Base-by-base conservation (phyloP, 345 rosid genomes). In the Rhodamnia rubescens region DNA sequence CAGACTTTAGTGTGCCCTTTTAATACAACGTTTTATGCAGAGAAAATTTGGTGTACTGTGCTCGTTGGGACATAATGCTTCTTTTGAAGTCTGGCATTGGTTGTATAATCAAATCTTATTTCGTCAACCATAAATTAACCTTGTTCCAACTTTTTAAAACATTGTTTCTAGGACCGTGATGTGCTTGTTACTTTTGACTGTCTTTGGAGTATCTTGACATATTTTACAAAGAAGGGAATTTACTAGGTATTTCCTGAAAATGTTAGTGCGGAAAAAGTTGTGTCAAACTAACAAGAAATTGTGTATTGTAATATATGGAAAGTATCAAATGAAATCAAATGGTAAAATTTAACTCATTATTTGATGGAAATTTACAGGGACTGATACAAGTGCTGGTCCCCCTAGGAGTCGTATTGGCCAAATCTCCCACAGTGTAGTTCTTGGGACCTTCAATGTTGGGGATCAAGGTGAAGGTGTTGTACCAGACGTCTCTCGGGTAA, bases 361-460 rank as follows among this genome's bases (percentile, higher is more conserved):
- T 69, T 49, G 58, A 85, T 85, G 18, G 80, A 69, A 87, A 83
- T 90, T 87, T 74, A 57, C 94, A 97, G 99, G 92, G 85, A 91
- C 84, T 87, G 93, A 92, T 88, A 84, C 89, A 75, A 88, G 87
- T 89, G 87, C 92, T 85, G 94, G 93, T 85, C 90, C 87, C 81
- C 90, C 93, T 32, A 93, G 92, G 85, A 90, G 88, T 85, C 94
- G 95, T 51, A 81, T 89, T 59, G 94, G 93, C 82, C 98, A 94
- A 84, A 91, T 95, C 86, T 93, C 98, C 32, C 99, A 95, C 85
- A 93, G 96, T 87, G 94, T 95, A 47, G 94, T 95, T 92, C 97
- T 95, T 85, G 98, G 98, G 83, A 88, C 93, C 74, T 92, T 91
- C 88, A 95, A 95, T 90, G 92, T 93, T 90, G 96, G 95, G 86